phyloP scores from a whole-genome alignment of 2,329 filamentous ascomycete species.

The Cordyceps cicadae region DNA sequence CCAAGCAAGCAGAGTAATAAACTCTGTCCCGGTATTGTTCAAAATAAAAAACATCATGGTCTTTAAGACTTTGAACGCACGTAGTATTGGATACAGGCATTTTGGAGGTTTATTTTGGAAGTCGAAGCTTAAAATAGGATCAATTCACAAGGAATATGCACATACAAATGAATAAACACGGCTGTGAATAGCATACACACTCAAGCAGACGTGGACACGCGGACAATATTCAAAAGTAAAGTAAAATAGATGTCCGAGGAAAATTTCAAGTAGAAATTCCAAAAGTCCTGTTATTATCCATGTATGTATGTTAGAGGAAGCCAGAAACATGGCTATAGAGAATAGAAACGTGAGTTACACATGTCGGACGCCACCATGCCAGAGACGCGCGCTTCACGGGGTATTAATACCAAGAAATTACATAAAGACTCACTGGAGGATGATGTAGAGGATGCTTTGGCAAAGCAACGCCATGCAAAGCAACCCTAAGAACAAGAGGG shows the following conservation, averaged over 20 bases:
- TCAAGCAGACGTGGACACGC: background rate
- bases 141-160: background rate
- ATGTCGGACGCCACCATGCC: background rate
- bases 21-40: background rate
- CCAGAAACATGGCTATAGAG: background rate
- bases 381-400: background rate
- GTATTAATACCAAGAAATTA: background rate
- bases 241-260: too few relatives aligned
- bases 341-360: background rate
- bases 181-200: too few relatives aligned
- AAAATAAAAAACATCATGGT: background rate
- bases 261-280: too few relatives aligned
- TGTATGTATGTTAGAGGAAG: background rate
- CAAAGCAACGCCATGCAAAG: background rate
- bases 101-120: background rate
- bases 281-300: too few relatives aligned
- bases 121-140: background rate
- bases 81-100: background rate
- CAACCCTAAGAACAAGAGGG: background rate
- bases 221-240: background rate
- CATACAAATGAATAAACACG: too few relatives aligned
- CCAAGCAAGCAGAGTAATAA: slow-evolving; percentile 35
- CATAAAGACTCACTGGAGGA: background rate
- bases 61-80: background rate
- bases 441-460: background rate